Conservation (phyloP, 768 basidiomycete genomes). For the Tephrocybe sp. region DNA sequence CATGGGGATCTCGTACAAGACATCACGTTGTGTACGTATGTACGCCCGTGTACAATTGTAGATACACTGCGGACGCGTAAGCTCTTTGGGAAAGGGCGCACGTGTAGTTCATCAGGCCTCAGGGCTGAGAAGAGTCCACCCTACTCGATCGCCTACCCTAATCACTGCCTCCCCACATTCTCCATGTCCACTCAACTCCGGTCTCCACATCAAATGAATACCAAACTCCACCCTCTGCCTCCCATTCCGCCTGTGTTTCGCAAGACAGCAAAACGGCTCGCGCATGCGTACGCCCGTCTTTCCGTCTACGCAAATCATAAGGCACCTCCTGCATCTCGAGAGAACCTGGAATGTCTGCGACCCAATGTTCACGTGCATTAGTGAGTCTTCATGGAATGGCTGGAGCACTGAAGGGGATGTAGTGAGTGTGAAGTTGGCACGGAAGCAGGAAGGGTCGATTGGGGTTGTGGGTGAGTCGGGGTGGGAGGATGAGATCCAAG, state of each 20-base stretch:
- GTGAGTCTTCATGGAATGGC: constrained; percentile 10
- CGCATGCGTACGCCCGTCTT: constrained; percentile 10
- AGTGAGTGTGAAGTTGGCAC: constrained; percentile 13
- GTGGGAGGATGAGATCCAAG: constrained; percentile 12
- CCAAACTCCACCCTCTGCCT: constrained; percentile 16
- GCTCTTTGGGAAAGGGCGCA: no score
- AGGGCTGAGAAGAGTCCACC: constrained; percentile 12
- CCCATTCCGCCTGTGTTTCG: constrained; percentile 12
- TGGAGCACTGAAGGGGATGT: constrained; percentile 4
- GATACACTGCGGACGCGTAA: no score
- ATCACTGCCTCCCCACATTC: background rate
- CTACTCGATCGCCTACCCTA: constrained; percentile 12
- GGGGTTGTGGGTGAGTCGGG: background rate
- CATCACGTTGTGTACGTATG: no score
- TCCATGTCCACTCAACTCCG: constrained; percentile 2
- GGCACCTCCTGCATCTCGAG: constrained; percentile 11
- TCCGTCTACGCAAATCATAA: constrained; percentile 16
- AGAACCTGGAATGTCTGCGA: constrained; percentile 14
- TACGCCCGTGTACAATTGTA: no score
- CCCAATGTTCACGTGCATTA: constrained; percentile 12
- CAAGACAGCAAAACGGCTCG: constrained; percentile 16
- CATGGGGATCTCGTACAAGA: no score
- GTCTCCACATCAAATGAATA: constrained; percentile 14
- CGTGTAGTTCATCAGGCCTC: no score
- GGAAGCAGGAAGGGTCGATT: constrained; percentile 14